Evolutionary conservation across 2,329 filamentous ascomycete genomes (phyloP).

Genomic region (Colletotrichum brevisporum): DNA sequence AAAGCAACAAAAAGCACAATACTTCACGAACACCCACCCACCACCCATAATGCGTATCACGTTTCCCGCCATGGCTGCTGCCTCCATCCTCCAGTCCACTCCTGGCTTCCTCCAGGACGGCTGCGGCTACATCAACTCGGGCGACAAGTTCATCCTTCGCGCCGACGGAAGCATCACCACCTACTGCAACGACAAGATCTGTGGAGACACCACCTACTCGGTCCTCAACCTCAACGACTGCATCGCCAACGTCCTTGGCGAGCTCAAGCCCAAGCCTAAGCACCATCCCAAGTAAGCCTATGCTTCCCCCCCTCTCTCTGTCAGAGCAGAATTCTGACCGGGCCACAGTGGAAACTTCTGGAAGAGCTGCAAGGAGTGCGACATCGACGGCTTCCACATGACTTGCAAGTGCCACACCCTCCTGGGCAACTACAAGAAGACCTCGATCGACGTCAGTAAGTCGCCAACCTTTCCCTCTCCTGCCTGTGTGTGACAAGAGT

Average conservation of each 20-base stretch:
- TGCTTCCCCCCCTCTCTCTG: no score
- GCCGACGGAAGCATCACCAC: slow-evolving; percentile 27
- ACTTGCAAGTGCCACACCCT: slow-evolving; percentile 22
- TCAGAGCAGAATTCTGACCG: neutral
- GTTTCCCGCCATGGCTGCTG: neutral
- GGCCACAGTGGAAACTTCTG: slow-evolving; percentile 3
- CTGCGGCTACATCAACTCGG: slow-evolving; percentile 21
- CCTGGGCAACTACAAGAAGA: slow-evolving; percentile 17
- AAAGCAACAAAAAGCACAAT: no score
- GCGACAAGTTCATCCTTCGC: slow-evolving; percentile 19
- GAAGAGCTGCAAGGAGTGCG: slow-evolving; percentile 32
- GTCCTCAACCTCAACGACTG: slow-evolving; percentile 37
- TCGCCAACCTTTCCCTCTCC: neutral
- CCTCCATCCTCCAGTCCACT: neutral
- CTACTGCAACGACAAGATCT: slow-evolving; percentile 34
- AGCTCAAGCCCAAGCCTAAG: slow-evolving; percentile 5
- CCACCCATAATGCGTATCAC: neutral
- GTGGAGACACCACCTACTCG: slow-evolving; percentile 10
- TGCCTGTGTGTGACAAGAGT: neutral
- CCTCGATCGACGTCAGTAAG: slow-evolving; percentile 29
- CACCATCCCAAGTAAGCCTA: neutral
- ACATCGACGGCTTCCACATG: slow-evolving; percentile 2
- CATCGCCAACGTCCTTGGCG: slow-evolving; percentile 16
- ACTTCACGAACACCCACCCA: no score
- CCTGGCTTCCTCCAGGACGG: slow-evolving; percentile 27